A percentile compares a stretch with the other conserved stretches of the same genome.
Evolutionary conservation across 805 yeast species (phyloP).

Genomic region (Candida ulmi): DNA sequence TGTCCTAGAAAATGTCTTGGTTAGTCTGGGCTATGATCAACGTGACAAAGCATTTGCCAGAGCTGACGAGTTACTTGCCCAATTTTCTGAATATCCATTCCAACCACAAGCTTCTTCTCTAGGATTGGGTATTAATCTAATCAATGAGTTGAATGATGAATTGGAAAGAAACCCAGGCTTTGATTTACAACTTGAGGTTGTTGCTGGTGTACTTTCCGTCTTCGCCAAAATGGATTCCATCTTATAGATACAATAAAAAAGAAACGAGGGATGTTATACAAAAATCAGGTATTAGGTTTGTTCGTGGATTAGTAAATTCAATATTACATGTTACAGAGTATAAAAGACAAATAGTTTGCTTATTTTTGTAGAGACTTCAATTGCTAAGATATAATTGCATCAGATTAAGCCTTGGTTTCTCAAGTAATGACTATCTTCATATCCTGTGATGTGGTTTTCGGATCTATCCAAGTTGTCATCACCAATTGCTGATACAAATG

Average conservation of each 20-base stretch:
- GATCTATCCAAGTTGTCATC: conserved; percentile 8
- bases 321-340: no score
- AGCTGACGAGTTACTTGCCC: conserved; percentile 86
- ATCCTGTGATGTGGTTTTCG: conserved; percentile 6
- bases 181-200: conserved; percentile 75
- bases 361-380: no score
- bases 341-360: no score
- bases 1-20: conserved; percentile 85
- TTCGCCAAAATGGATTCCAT: conserved; percentile 91
- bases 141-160: conserved; percentile 38
- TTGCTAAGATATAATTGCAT: no score
- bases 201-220: conserved; percentile 88
- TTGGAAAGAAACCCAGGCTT: conserved; percentile 31
- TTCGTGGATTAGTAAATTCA: no score
- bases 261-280: background rate
- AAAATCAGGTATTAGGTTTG: background rate
- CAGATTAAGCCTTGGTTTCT: conserved; percentile 1
- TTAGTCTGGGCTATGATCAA: conserved; percentile 72
- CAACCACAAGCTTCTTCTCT: conserved; percentile 50
- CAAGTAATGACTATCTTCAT: conserved; percentile 11
- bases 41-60: conserved; percentile 89
- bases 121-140: conserved; percentile 69
- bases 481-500: conserved; percentile 33
- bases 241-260: conserved; percentile 34
- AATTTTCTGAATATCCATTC: conserved; percentile 85